A percentile compares a stretch with the other conserved stretches of the same genome.
phyloP scores from a whole-genome alignment of 208 protist genomes.

The Tritrichomonas foetus region DNA sequence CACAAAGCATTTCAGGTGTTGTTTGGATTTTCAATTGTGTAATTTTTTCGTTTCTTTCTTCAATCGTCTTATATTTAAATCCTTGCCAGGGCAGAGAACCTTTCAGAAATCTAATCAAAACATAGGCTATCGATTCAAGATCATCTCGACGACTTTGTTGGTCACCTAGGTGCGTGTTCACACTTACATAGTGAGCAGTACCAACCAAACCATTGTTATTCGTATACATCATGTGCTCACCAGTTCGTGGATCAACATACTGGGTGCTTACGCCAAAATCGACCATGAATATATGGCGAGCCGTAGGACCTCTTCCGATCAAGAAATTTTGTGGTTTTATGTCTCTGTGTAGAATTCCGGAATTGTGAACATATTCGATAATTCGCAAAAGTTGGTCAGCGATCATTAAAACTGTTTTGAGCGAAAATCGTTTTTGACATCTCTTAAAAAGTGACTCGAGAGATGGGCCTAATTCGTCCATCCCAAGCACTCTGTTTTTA shows the following conservation, averaged over 20 bases:
- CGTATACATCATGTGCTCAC: no score
- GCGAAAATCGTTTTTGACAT: conserved; percentile 76
- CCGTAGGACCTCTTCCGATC: conserved; percentile 79
- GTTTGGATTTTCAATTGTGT: conserved; percentile 56
- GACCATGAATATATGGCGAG: conserved; percentile 51
- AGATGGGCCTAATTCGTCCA: conserved; percentile 90
- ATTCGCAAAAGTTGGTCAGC: conserved; percentile 82
- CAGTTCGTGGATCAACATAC: conserved; percentile 90
- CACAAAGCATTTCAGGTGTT: background rate
- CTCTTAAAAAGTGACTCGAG: conserved; percentile 92
- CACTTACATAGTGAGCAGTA: conserved; percentile 95
- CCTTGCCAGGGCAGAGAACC: conserved; percentile 70
- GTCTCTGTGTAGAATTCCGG: background rate
- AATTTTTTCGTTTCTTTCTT: conserved; percentile 39
- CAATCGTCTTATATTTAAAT: background rate
- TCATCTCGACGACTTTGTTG: conserved; percentile 67
- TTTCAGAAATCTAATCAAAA: conserved; percentile 95
- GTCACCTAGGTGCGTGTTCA: conserved; percentile 98
- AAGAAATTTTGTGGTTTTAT: conserved; percentile 93
- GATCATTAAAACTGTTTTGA: no score
- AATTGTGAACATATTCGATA: background rate
- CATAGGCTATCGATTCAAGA: conserved; percentile 88
- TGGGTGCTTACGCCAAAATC: conserved; percentile 85
- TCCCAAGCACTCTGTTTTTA: conserved; percentile 81
- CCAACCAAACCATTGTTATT: conserved; percentile 94